Conservation (phyloP, 2,329 filamentous ascomycete genomes). For the Akanthomyces lecanii region DNA sequence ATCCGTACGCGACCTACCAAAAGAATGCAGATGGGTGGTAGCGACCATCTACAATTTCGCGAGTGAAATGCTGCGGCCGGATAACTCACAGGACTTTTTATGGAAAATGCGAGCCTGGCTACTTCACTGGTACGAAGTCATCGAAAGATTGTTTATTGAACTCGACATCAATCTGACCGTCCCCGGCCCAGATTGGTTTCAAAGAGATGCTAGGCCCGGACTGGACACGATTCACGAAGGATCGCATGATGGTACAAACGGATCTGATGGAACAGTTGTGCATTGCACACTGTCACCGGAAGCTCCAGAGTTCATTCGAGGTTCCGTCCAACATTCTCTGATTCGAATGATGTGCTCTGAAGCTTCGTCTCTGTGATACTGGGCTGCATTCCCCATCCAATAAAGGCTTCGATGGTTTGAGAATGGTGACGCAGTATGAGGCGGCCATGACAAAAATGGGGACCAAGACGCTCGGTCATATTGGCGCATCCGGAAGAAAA, state of each 20-base stretch:
- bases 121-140: constrained; percentile 26
- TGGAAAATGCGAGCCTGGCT: constrained; percentile 29
- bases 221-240: background rate
- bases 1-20: constrained; percentile 22
- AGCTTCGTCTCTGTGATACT: too few relatives aligned
- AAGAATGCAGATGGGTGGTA: constrained; percentile 30
- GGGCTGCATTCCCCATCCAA: background rate
- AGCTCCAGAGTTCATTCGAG: background rate
- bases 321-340: background rate
- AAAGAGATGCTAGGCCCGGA: constrained; percentile 13
- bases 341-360: background rate
- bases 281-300: background rate
- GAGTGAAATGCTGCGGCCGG: constrained; percentile 25
- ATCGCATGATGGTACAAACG: background rate
- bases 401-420: background rate
- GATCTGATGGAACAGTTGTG: constrained; percentile 8
- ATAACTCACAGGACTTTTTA: constrained; percentile 18
- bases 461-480: background rate
- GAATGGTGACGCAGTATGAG: background rate
- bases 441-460: background rate
- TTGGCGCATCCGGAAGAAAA: background rate
- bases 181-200: constrained; percentile 28
- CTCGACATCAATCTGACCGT: constrained; percentile 18
- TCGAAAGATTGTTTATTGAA: constrained; percentile 23
- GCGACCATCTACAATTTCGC: constrained; percentile 30